These are phyloP conservation scores for Rhodotorula sp. DNA, from an alignment of 1,284 basidiomycete species.

Conservation along the genomic window DNA sequence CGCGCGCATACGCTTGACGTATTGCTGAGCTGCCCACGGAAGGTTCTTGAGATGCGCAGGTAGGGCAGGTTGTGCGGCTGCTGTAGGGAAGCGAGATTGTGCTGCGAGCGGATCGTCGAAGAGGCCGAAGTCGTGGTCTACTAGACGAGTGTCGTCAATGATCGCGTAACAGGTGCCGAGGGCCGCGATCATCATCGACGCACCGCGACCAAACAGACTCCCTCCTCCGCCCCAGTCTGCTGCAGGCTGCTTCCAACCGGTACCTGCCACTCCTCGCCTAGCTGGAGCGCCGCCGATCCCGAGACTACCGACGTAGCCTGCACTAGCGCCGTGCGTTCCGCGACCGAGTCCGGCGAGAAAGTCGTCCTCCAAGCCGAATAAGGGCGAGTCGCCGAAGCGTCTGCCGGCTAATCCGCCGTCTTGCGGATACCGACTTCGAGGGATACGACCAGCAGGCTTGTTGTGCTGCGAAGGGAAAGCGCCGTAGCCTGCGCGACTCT, in stretches of 20 bases:
- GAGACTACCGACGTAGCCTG: not conserved
- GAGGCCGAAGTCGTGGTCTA: not conserved
- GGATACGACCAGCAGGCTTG: not conserved
- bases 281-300: not conserved
- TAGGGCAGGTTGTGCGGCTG: not conserved
- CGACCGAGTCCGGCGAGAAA: not conserved
- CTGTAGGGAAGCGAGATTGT: not conserved
- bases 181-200: too few species aligned
- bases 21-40: constrained; percentile 12
- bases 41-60: not conserved
- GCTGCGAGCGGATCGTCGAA: not conserved
- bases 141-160: not conserved
- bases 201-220: not conserved
- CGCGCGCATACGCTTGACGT: constrained; percentile 11
- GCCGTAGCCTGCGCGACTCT: too few species aligned
- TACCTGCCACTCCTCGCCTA: too few species aligned
- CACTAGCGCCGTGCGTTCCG: not conserved
- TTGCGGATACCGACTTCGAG: too few species aligned
- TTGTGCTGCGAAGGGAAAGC: too few species aligned
- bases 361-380: not conserved
- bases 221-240: not conserved
- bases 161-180: too few species aligned
- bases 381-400: not conserved
- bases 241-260: not conserved
- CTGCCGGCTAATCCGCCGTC: too few species aligned